phyloP scores from a whole-genome alignment of 495 filamentous ascomycete genomes.

The Platismatia glauca region DNA sequence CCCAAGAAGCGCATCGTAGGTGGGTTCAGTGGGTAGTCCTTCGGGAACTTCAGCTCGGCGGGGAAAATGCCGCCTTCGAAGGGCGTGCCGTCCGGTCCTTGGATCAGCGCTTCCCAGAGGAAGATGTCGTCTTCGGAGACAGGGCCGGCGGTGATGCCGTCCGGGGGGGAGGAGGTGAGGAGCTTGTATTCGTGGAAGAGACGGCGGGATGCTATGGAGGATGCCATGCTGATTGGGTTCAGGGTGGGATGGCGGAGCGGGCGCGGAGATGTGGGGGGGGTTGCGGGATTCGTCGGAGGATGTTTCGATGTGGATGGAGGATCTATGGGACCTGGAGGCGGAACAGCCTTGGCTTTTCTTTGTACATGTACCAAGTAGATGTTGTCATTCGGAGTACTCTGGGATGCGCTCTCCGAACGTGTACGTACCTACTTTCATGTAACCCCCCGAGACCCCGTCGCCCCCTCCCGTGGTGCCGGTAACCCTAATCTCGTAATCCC shows the following conservation, averaged over 20 bases:
- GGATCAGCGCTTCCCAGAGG: conserved; percentile 92
- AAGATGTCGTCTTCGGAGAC: conserved; percentile 92
- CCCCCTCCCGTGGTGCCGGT: too few species aligned
- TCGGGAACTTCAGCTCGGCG: conserved; percentile 88
- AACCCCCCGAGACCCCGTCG: too few species aligned
- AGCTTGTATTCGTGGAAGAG: conserved; percentile 95
- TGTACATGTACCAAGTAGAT: too few species aligned
- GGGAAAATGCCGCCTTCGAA: conserved; percentile 94
- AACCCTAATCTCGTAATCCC: too few species aligned
- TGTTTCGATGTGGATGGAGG: not conserved
- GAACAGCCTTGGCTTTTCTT: too few species aligned
- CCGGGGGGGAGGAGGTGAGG: conserved; percentile 73
- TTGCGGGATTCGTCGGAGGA: not conserved
- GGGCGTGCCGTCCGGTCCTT: conserved; percentile 89
- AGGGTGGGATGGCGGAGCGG: not conserved
- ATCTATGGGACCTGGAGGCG: too few species aligned
- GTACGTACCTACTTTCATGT: too few species aligned
- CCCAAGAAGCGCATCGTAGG: conserved; percentile 91
- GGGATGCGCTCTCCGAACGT: too few species aligned
- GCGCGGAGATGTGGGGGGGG: not conserved
- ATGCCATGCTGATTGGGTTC: conserved; percentile 26
- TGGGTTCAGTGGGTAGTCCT: conserved; percentile 88
- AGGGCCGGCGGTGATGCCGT: conserved; percentile 92
- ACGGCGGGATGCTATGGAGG: conserved; percentile 67
- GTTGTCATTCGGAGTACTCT: too few species aligned